Conservation (phyloP, 768 basidiomycete genomes). For the Rubroboletus satanas region DNA sequence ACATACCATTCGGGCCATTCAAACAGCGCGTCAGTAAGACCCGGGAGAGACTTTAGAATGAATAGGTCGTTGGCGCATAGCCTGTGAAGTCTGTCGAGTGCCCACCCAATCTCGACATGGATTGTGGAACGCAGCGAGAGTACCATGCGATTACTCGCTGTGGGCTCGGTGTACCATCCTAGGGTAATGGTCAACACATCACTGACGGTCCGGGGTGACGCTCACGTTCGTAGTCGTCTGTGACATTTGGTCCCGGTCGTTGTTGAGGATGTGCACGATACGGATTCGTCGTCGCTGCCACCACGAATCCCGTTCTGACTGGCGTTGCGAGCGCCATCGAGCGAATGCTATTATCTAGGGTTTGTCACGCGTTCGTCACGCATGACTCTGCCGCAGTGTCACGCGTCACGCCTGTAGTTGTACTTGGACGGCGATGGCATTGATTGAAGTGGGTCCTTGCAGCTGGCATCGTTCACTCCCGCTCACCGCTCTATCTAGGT, state of each 20-base stretch:
- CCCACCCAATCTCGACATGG: constrained; percentile 80
- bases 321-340: constrained; percentile 31
- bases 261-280: constrained; percentile 28
- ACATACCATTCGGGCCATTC: constrained; percentile 88
- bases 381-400: constrained; percentile 1
- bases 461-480: not conserved
- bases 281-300: constrained; percentile 9
- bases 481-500: constrained; percentile 45
- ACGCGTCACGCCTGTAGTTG: constrained; percentile 13
- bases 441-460: constrained; percentile 47
- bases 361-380: constrained; percentile 23
- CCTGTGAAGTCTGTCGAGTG: constrained; percentile 79
- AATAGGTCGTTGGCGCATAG: constrained; percentile 80
- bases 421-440: constrained; percentile 35
- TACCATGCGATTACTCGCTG: constrained; percentile 83
- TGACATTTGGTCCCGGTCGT: constrained; percentile 41
- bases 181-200: constrained; percentile 8
- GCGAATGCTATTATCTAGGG: not conserved
- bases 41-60: constrained; percentile 65
- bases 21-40: constrained; percentile 78
- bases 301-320: constrained; percentile 22
- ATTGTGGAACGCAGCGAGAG: constrained; percentile 84
- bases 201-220: constrained; percentile 1
- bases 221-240: constrained; percentile 78
- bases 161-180: constrained; percentile 87